Conservation (phyloP, 2,329 filamentous ascomycete species). For the Aspergillus luchuensis region DNA sequence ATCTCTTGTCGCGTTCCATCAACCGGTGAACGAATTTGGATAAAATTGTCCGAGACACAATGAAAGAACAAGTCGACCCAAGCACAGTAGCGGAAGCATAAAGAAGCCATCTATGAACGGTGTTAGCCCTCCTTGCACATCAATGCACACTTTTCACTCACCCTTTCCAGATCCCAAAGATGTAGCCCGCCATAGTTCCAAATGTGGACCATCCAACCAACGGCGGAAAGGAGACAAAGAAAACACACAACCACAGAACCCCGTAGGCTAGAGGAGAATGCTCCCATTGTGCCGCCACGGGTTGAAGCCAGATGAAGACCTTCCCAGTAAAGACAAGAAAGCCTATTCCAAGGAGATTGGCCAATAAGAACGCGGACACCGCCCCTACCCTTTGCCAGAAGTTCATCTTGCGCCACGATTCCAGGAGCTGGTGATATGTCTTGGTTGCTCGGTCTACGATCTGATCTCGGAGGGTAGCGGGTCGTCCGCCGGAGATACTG, state of each 20-base stretch:
- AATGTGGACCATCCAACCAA: conserved; percentile 84
- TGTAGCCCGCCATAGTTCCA: conserved; percentile 68
- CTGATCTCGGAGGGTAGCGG: conserved; percentile 39
- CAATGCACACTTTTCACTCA: conserved; percentile 50
- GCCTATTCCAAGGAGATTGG: conserved; percentile 62
- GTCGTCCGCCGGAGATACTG: conserved; percentile 36
- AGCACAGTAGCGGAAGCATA: conserved; percentile 75
- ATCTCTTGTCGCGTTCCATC: conserved; percentile 80
- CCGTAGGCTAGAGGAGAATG: conserved; percentile 69
- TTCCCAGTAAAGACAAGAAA: conserved; percentile 76
- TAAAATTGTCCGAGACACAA: conserved; percentile 77
- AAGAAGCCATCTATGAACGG: conserved; percentile 71
- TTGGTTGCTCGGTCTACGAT: conserved; percentile 41
- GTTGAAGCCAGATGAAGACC: conserved; percentile 75
- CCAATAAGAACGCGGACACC: conserved; percentile 52
- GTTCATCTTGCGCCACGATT: conserved; percentile 44
- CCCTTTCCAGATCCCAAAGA: conserved; percentile 71
- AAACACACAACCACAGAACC: conserved; percentile 74
- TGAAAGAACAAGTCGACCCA: conserved; percentile 77
- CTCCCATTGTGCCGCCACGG: conserved; percentile 76
- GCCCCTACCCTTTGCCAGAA: conserved; percentile 64
- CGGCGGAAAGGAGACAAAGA: conserved; percentile 79
- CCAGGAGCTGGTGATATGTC: conserved; percentile 34
- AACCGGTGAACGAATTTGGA: conserved; percentile 76
- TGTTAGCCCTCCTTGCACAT: conserved; percentile 14